Evolutionary conservation across 257 asterid species (phyloP).

Genomic region (Primulina tabacum): DNA sequence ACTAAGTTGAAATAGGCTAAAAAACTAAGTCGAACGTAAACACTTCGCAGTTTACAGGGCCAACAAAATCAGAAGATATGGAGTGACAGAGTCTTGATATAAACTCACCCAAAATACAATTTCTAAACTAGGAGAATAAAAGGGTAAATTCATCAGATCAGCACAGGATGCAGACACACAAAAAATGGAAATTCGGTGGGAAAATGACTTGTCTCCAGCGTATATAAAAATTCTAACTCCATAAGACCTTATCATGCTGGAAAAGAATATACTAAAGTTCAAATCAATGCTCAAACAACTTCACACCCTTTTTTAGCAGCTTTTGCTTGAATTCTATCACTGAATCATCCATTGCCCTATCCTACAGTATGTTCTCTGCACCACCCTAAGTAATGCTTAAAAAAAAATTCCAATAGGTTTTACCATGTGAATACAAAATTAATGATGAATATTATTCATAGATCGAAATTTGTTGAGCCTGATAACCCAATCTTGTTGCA

Average conservation of each 20-base stretch:
- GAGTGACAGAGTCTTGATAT: background rate
- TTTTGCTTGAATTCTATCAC: background rate
- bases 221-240: background rate
- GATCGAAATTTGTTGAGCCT: slow-evolving; percentile 9
- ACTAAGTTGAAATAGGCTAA: too few relatives aligned
- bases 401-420: background rate
- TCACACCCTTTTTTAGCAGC: background rate
- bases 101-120: background rate
- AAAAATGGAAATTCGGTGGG: background rate
- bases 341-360: background rate
- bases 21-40: too few relatives aligned
- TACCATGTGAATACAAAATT: background rate
- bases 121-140: background rate
- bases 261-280: background rate
- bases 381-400: background rate
- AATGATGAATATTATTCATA: too few relatives aligned
- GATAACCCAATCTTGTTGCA: background rate
- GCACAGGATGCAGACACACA: background rate
- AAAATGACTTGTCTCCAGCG: background rate
- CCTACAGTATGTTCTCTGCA: background rate
- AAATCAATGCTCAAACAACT: background rate
- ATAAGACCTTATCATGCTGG: background rate
- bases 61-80: background rate
- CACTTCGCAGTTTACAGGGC: background rate
- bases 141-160: background rate